Percentiles rank a stretch among this genome's conserved stretches.
These are phyloP conservation scores for Sclerotinia subarctica DNA, from an alignment of 2,329 filamentous ascomycete species.

Conservation along the genomic window DNA sequence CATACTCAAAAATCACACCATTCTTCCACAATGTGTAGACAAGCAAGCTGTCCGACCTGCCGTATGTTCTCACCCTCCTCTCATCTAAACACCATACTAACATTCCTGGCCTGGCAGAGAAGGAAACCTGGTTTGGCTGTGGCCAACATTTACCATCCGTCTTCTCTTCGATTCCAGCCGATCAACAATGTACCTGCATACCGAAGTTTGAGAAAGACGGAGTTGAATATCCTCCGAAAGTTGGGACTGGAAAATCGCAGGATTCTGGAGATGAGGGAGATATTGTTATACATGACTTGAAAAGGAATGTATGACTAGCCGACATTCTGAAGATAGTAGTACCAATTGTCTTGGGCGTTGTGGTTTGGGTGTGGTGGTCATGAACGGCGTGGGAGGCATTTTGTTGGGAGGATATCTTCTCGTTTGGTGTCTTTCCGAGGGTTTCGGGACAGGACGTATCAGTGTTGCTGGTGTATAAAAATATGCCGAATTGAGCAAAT, in stretches of 20 bases:
- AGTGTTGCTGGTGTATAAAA: not conserved
- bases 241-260: slow-evolving; percentile 30
- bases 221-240: slow-evolving; percentile 53
- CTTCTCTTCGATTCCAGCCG: slow-evolving; percentile 49
- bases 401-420: not conserved
- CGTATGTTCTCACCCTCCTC: slow-evolving; percentile 41
- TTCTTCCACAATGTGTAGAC: slow-evolving; percentile 48
- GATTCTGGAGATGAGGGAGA: slow-evolving; percentile 15
- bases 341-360: not conserved
- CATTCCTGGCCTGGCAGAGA: slow-evolving; percentile 40
- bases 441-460: not conserved
- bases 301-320: slow-evolving; percentile 14
- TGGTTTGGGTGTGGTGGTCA: slow-evolving; percentile 5
- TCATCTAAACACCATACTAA: slow-evolving; percentile 18
- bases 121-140: slow-evolving; percentile 53
- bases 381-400: not conserved
- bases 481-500: too few relatives aligned
- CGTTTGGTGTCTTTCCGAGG: not conserved
- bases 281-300: slow-evolving; percentile 18
- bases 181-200: slow-evolving; percentile 54
- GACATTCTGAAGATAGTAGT: not conserved
- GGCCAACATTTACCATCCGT: slow-evolving; percentile 50
- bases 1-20: not conserved
- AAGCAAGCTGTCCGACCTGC: slow-evolving; percentile 49
- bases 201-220: slow-evolving; percentile 49